These are phyloP conservation scores for Nakazawaea ishiwadae DNA, from an alignment of 805 yeast species.

Conservation along the genomic window DNA sequence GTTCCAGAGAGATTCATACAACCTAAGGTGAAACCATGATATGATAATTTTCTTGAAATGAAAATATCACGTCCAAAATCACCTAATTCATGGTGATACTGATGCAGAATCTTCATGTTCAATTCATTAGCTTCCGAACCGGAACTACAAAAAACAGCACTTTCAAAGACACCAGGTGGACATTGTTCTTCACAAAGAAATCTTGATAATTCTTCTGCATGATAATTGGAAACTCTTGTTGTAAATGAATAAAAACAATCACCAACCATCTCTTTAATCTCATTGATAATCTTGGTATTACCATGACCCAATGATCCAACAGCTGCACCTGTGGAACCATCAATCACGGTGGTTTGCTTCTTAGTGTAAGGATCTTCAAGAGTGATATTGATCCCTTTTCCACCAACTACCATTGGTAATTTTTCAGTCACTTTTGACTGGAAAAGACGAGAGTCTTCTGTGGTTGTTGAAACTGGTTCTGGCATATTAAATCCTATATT, in stretches of 20 bases:
- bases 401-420: conserved; percentile 35
- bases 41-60: conserved; percentile 39
- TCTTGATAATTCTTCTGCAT: conserved; percentile 38
- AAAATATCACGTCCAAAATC: conserved; percentile 35
- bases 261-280: conserved; percentile 33
- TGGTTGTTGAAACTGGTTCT: too few relatives aligned
- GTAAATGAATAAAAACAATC: conserved; percentile 33
- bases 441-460: conserved; percentile 34
- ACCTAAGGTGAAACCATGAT: conserved; percentile 47
- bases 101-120: conserved; percentile 64
- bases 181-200: conserved; percentile 37
- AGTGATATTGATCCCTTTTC: conserved; percentile 37
- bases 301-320: conserved; percentile 44
- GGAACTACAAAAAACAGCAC: conserved; percentile 52
- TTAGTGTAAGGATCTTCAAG: conserved; percentile 38
- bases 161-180: conserved; percentile 33
- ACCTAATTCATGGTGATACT: conserved; percentile 39
- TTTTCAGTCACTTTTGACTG: conserved; percentile 34
- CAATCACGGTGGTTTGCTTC: conserved; percentile 29
- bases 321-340: conserved; percentile 51
- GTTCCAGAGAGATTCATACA: conserved; percentile 36
- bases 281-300: conserved; percentile 33
- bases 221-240: conserved; percentile 25
- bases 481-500: too few relatives aligned
- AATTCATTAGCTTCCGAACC: conserved; percentile 84